These are phyloP conservation scores for Syzygium malaccense DNA, from an alignment of 441 rosid genomes.

Conservation along the genomic window DNA sequence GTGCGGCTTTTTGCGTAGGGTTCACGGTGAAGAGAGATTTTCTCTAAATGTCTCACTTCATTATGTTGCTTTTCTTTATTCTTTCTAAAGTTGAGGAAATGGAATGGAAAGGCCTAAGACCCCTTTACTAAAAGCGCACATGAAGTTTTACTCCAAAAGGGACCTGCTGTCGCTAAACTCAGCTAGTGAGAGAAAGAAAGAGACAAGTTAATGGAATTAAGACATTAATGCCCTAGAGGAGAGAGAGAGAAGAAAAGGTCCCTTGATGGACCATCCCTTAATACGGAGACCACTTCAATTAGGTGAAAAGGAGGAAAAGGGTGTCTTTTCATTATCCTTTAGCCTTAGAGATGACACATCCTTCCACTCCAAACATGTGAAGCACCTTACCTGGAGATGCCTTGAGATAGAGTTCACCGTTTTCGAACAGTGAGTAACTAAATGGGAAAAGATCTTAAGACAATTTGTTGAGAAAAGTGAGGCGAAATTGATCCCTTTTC, in stretches of 20 bases:
- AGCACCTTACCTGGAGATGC: background rate
- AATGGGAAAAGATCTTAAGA: background rate
- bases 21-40: background rate
- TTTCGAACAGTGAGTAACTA: background rate
- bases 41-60: background rate
- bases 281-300: background rate
- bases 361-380: conserved; percentile 2
- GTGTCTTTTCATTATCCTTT: background rate
- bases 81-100: background rate
- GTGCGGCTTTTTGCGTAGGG: background rate
- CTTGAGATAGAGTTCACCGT: background rate
- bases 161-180: background rate
- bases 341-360: background rate
- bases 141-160: background rate
- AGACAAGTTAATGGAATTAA: background rate
- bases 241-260: background rate
- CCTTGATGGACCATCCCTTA: background rate
- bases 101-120: background rate
- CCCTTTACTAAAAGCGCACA: background rate
- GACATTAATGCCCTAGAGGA: background rate
- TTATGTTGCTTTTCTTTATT: background rate
- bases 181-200: background rate
- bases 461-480: background rate
- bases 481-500: background rate
- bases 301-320: background rate